Evolutionary conservation across 208 protist species (phyloP).

Genomic region (Acanthamoeba polyphaga): DNA sequence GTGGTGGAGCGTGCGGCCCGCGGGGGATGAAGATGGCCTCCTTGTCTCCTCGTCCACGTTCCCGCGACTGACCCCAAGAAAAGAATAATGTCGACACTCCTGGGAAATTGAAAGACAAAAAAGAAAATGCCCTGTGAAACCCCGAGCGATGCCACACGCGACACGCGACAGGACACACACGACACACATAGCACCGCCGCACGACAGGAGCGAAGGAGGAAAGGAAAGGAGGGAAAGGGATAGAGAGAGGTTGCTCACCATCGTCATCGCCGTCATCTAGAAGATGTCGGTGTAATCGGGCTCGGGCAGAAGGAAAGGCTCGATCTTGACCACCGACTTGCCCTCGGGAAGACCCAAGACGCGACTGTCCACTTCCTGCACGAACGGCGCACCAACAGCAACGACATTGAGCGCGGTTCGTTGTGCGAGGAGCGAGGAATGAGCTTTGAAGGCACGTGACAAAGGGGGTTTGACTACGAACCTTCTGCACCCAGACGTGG

Average conservation of each 20-base stretch:
- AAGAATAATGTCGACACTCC: background rate
- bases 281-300: conserved; percentile 39
- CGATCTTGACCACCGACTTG: conserved; percentile 20
- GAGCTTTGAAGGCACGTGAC: background rate
- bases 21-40: background rate
- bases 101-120: background rate
- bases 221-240: no score
- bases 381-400: no score
- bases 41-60: background rate
- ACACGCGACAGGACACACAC: no score
- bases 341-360: conserved; percentile 7
- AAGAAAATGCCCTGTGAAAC: background rate
- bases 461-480: background rate
- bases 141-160: no score
- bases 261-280: background rate
- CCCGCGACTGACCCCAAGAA: background rate
- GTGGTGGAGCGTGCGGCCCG: background rate
- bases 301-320: background rate
- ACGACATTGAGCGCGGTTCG: no score
- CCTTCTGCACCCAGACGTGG: conserved; percentile 19
- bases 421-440: no score
- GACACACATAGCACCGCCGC: no score
- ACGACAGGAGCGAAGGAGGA: no score
- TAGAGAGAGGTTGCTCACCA: background rate
- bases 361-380: conserved; percentile 13